Conservation (phyloP, 495 filamentous ascomycete species). For the Lepidopterella palustris region DNA sequence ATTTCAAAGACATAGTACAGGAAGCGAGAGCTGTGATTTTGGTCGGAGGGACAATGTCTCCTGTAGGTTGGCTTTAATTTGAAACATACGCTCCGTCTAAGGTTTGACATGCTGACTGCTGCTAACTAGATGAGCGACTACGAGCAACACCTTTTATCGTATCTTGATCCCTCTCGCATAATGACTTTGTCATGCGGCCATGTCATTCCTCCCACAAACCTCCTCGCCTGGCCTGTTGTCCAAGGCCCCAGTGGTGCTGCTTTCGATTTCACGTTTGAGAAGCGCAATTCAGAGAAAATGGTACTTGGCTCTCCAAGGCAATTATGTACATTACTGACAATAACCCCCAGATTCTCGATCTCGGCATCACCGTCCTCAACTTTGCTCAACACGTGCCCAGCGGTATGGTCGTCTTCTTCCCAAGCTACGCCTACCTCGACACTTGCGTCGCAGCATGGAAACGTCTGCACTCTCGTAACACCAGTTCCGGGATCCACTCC, state of each 20-base stretch:
- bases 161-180: constrained; percentile 56
- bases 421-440: constrained; percentile 84
- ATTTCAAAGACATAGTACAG: constrained; percentile 82
- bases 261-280: constrained; percentile 84
- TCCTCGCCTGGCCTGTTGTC: constrained; percentile 62
- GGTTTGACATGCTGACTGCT: no score
- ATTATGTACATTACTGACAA: background rate
- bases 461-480: constrained; percentile 4
- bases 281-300: constrained; percentile 54
- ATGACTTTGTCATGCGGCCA: constrained; percentile 87
- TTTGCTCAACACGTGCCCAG: constrained; percentile 71
- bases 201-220: constrained; percentile 77
- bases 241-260: constrained; percentile 50
- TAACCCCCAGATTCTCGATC: constrained; percentile 55
- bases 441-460: constrained; percentile 66
- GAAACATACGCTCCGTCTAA: no score
- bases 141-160: constrained; percentile 73
- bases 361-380: constrained; percentile 66
- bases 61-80: constrained; percentile 44
- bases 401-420: constrained; percentile 94
- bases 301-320: constrained; percentile 32
- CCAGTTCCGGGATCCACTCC: constrained; percentile 29
- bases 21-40: constrained; percentile 84
- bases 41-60: constrained; percentile 96
- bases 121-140: constrained; percentile 89